These are phyloP conservation scores for Xanthoparmelia taractica DNA, from an alignment of 495 filamentous ascomycete species.

Conservation along the genomic window DNA sequence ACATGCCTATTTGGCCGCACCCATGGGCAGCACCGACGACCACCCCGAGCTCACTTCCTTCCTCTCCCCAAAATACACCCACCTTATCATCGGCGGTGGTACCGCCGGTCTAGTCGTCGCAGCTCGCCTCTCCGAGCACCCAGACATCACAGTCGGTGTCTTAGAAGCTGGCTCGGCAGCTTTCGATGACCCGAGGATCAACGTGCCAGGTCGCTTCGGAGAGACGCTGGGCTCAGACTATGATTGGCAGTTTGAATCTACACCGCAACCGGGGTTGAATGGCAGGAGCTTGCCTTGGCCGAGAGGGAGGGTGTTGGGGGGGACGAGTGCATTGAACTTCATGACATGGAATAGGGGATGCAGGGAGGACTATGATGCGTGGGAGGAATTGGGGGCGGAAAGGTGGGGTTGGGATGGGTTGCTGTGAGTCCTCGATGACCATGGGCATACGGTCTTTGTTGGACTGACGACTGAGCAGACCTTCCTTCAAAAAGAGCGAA, in stretches of 20 bases:
- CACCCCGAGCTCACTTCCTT: conserved; percentile 6
- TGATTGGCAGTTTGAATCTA: conserved; percentile 42
- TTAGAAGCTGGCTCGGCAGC: conserved; percentile 41
- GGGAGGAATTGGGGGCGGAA: conserved; percentile 46
- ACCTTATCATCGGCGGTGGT: conserved; percentile 38
- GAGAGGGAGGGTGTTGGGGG: conserved; percentile 38
- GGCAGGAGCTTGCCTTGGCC: conserved; percentile 32
- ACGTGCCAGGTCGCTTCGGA: conserved; percentile 37
- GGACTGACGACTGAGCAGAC: conserved; percentile 25
- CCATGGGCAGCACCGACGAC: background rate
- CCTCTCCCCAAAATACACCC: conserved; percentile 22
- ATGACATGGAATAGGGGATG: conserved; percentile 52
- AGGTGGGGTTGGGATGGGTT: conserved; percentile 53
- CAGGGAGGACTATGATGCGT: conserved; percentile 49
- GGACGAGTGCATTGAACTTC: conserved; percentile 41
- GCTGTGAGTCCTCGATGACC: conserved; percentile 29
- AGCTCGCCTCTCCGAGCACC: conserved; percentile 34
- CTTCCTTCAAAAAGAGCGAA: conserved; percentile 44
- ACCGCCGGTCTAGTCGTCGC: conserved; percentile 38
- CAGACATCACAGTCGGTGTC: conserved; percentile 36
- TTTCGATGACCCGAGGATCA: conserved; percentile 36
- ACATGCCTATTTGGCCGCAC: background rate
- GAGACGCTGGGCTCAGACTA: conserved; percentile 35
- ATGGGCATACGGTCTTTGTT: background rate
- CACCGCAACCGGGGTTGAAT: conserved; percentile 32